These are phyloP conservation scores for Sporothrix euskadiensis DNA, from an alignment of 2,329 filamentous ascomycete species.

Conservation along the genomic window DNA sequence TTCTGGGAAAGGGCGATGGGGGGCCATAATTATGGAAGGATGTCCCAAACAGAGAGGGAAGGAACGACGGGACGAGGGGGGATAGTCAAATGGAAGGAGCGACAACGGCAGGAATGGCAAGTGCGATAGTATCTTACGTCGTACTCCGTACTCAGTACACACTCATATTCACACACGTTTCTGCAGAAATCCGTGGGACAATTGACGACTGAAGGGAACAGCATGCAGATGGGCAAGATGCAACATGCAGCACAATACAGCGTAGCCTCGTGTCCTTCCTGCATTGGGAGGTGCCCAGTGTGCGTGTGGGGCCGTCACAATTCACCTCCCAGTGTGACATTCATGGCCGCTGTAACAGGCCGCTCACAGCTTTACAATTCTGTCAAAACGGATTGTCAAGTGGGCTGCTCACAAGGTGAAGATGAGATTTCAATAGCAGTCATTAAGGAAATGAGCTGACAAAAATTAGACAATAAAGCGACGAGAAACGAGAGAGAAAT, in stretches of 20 bases:
- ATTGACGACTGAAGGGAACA: not conserved
- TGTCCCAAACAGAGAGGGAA: not conserved
- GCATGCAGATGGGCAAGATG: not conserved
- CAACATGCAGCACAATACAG: slow-evolving; percentile 1
- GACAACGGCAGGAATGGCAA: slow-evolving; percentile 4
- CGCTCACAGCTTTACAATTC: not conserved
- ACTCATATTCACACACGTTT: not conserved
- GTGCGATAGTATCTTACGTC: not conserved
- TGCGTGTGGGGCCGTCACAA: slow-evolving; percentile 1
- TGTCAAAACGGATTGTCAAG: not conserved
- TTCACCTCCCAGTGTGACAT: not conserved
- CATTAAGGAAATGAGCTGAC: not conserved
- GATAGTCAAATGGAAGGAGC: not conserved
- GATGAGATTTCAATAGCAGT: not conserved
- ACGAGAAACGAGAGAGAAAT: not conserved
- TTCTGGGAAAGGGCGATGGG: not conserved
- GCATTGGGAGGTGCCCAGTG: not conserved
- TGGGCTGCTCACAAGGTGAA: not conserved
- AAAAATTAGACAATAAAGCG: not conserved
- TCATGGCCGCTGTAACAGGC: slow-evolving; percentile 1
- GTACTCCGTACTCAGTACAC: not conserved
- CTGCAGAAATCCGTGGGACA: not conserved
- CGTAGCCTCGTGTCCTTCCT: slow-evolving; percentile 14
- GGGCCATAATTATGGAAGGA: not conserved
- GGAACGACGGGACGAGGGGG: not conserved